Percentiles rank a stretch among this genome's conserved stretches.
These are phyloP conservation scores for Rhizopogon vulgaris DNA, from an alignment of 768 basidiomycete genomes.

Conservation along the genomic window DNA sequence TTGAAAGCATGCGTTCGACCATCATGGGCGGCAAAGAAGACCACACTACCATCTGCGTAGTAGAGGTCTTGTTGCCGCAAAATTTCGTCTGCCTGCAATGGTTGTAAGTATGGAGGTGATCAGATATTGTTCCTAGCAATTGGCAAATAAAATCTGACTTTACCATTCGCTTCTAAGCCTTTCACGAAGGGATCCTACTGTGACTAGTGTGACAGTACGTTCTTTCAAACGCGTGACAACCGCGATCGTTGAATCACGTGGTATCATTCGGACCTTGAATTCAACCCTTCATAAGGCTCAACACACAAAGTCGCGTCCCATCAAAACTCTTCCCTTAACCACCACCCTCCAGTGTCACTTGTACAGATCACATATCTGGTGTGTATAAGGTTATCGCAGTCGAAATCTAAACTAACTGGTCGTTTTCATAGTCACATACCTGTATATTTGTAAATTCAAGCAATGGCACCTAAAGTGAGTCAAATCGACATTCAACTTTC, in stretches of 20 bases:
- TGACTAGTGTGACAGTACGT: conserved; percentile 9
- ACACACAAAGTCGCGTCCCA: conserved; percentile 22
- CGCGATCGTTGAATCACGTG: conserved; percentile 32
- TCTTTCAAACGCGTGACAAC: conserved; percentile 24
- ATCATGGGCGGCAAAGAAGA: not conserved
- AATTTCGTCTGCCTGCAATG: not conserved
- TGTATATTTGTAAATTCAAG: conserved; percentile 25
- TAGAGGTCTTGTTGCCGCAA: not conserved
- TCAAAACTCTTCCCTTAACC: conserved; percentile 22
- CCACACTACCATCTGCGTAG: not conserved
- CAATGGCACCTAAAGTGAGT: conserved; percentile 35
- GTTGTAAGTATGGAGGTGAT: no score
- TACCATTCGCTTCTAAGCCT: not conserved
- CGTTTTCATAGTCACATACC: conserved; percentile 18
- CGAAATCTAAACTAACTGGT: conserved; percentile 9
- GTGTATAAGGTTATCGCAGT: conserved; percentile 5
- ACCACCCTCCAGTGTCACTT: conserved; percentile 19
- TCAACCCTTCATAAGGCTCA: conserved; percentile 29
- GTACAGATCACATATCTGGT: conserved; percentile 19
- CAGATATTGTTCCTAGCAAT: not conserved
- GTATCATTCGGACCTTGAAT: conserved; percentile 28
- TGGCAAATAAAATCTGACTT: not conserved
- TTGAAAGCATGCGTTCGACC: conserved; percentile 14
- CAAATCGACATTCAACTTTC: not conserved
- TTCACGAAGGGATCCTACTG: no score